Evolutionary conservation across 2,329 filamentous ascomycete species (phyloP), one percentile per base, ranked within the genome.

Genomic region (Ceratocystis ficicola): DNA sequence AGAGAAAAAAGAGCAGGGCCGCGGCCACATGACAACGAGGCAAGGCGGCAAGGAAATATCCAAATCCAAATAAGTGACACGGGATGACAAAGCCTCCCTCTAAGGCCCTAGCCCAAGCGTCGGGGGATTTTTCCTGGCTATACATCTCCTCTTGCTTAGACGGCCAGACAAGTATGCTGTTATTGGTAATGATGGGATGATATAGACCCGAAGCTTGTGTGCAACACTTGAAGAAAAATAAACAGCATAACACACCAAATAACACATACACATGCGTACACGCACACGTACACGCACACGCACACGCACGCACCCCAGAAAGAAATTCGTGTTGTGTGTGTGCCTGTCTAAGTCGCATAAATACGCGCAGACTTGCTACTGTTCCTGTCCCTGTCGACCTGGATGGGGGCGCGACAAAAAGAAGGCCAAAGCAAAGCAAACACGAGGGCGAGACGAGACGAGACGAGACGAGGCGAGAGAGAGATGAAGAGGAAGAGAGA

Each of bases 371-470:
- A 41, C 15, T 41, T 41, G 12, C 36, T 41, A 41, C 10, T 41
- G 36, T 15, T 41, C 36, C 36, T 41, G 36, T 41, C 36, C 36
- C 36, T 41, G 12, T 41, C 10, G 36, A 41, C 36, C 10, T 15
- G 36, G 36, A 41, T 15, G 36, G 12, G 12, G 36, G 36, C 36
- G 15, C 36, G 36, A 15, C 36, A 41, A 41, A 22, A 59, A 32
- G 28, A 59, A 30, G 55, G 55, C 28, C 55, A 30, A 59, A 59
- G 55, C 55, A 59, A 59, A 41, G n/a, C 55, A 59, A 59, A 59
- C 55, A 59, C 55, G 28, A 59, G 55, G 10, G 36, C 36, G 36
- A 41, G 36, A 41, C 36, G 36, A 41, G 10, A 4, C 36, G 10
- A 41, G 32, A 8, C 32, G 32, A 36, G 32, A 10, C 32, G 32